Evolutionary conservation across 2,329 filamentous ascomycete species (phyloP).

Genomic region (Beauveria caledonica): DNA sequence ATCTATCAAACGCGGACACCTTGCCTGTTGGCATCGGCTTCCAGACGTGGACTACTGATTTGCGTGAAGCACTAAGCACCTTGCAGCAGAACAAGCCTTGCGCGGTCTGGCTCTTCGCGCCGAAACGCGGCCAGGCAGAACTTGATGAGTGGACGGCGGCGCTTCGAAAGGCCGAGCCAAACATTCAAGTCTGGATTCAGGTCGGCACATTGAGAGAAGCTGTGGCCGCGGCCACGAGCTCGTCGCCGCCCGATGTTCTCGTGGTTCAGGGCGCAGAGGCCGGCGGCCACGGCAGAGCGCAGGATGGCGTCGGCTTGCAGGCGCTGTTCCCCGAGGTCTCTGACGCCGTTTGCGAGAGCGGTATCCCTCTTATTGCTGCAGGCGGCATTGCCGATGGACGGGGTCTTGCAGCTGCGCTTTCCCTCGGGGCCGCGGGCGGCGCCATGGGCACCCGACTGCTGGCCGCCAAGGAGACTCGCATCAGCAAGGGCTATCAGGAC

Average conservation of each 20-base stretch:
- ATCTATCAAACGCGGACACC: background rate
- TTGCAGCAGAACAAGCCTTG: slow-evolving; percentile 25
- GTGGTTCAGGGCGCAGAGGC: slow-evolving; percentile 47
- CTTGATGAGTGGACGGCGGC: slow-evolving; percentile 35
- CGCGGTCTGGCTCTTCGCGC: slow-evolving; percentile 42
- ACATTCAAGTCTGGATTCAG: slow-evolving; percentile 45
- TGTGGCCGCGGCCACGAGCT: slow-evolving; percentile 27
- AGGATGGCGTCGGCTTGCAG: slow-evolving; percentile 35
- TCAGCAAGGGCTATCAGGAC: slow-evolving; percentile 32
- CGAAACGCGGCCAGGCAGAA: slow-evolving; percentile 27
- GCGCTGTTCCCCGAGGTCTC: slow-evolving; percentile 41
- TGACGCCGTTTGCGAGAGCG: slow-evolving; percentile 28
- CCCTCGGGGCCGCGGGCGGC: slow-evolving; percentile 44
- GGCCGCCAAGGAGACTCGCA: slow-evolving; percentile 34
- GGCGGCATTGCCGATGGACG: slow-evolving; percentile 46
- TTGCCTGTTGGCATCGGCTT: slow-evolving; percentile 41
- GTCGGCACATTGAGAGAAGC: slow-evolving; percentile 41
- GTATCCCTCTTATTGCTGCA: slow-evolving; percentile 40
- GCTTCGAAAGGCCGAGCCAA: slow-evolving; percentile 31
- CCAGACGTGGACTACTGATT: slow-evolving; percentile 35
- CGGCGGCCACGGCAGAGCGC: slow-evolving; percentile 42
- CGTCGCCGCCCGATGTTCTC: slow-evolving; percentile 36
- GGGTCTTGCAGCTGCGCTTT: slow-evolving; percentile 39
- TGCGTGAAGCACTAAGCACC: slow-evolving; percentile 22
- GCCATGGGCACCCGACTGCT: slow-evolving; percentile 59